phyloP scores from a whole-genome alignment of 805 yeast genomes.

The Tetrapisispora nanseiensis region DNA sequence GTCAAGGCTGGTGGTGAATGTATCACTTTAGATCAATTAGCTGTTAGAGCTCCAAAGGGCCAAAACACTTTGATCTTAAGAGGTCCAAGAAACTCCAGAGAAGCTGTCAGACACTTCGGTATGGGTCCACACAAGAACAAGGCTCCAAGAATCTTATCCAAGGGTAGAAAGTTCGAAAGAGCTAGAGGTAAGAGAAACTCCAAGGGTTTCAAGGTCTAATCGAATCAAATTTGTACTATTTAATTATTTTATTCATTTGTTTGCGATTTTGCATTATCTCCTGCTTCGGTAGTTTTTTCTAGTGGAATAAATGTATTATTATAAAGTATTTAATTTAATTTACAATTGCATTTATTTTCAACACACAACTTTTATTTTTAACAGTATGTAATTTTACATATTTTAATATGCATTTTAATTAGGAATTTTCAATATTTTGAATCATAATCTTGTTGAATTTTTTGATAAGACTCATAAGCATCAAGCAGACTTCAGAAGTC shows the following conservation, averaged over 20 bases:
- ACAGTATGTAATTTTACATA: neutral
- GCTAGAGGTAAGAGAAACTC: conserved; percentile 99
- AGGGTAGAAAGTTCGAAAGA: conserved; percentile 99
- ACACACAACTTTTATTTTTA: neutral
- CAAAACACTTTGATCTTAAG: conserved; percentile 95
- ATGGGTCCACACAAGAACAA: conserved; percentile 99
- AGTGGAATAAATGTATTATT: conserved; percentile 2
- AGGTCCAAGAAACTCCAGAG: conserved; percentile 99
- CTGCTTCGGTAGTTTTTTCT: conserved; percentile 1
- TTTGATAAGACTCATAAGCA: too few species aligned
- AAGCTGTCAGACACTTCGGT: conserved; percentile 99
- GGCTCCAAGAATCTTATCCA: conserved; percentile 97
- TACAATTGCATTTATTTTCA: conserved; percentile 3
- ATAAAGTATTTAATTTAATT: conserved; percentile 3
- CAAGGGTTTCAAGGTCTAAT: conserved; percentile 99
- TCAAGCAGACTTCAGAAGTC: too few species aligned
- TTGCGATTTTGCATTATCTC: conserved; percentile 1
- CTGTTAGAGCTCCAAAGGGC: conserved; percentile 99
- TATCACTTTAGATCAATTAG: conserved; percentile 98
- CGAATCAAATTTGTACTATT: conserved; percentile 7
- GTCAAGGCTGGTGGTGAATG: conserved; percentile 99
- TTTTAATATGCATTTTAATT: neutral
- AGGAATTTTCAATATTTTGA: too few species aligned
- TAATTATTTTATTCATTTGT: neutral
- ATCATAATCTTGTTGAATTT: too few species aligned